Evolutionary conservation across 164 flowering plant genomes (phyloP).

Genomic region (Euptelea pleiosperma): DNA sequence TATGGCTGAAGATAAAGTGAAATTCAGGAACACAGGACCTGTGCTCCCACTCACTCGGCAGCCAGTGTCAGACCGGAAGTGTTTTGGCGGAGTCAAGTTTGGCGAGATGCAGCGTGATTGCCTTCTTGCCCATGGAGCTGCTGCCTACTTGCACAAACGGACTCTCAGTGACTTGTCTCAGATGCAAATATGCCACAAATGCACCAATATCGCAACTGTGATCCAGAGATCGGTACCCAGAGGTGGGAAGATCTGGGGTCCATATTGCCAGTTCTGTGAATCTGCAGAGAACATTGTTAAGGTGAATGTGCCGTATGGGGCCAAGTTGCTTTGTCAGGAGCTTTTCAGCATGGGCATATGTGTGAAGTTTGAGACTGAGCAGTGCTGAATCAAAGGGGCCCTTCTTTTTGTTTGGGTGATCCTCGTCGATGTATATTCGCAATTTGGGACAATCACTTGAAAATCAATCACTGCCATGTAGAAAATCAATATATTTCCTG

Average conservation of each 20-base stretch:
- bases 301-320: conserved; percentile 81
- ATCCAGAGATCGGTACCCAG: conserved; percentile 58
- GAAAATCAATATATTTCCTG: too few relatives aligned
- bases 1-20: conserved; percentile 97
- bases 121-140: conserved; percentile 91
- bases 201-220: conserved; percentile 60
- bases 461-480: too few relatives aligned
- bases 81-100: conserved; percentile 92
- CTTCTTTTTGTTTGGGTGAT: too few relatives aligned
- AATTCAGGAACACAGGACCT: conserved; percentile 93
- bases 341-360: conserved; percentile 86
- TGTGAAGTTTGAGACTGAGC: conserved; percentile 59
- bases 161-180: conserved; percentile 83
- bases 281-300: conserved; percentile 56
- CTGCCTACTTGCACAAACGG: conserved; percentile 85
- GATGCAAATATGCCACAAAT: conserved; percentile 68
- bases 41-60: conserved; percentile 96
- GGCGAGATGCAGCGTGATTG: conserved; percentile 99
- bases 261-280: conserved; percentile 66
- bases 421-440: too few relatives aligned
- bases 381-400: conserved; percentile 17
- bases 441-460: too few relatives aligned
- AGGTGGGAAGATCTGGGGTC: conserved; percentile 65
- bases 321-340: conserved; percentile 75
- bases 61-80: conserved; percentile 87